Evolutionary conservation across 1,284 basidiomycete genomes (phyloP), one percentile per base, ranked within the genome.

Genomic region (Trichosporon inkin): DNA sequence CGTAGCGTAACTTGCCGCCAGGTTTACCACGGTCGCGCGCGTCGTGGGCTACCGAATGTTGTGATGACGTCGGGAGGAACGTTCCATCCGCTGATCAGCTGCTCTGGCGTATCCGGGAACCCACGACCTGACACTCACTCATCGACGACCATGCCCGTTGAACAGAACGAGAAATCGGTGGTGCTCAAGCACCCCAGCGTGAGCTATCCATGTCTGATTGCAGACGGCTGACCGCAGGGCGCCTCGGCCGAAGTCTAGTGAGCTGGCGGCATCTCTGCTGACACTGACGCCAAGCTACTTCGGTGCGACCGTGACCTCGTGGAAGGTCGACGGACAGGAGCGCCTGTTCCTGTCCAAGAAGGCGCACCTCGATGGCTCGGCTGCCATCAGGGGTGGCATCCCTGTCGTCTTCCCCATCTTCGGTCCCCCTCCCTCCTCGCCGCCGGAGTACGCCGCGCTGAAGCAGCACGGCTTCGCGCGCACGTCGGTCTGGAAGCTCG

Each of bases 371-470:
- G 89, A 92, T 69, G 88, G 88, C 1, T 83, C 84, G 57, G 85
- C 86, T 71, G 80, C 86, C 11, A 83, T 92, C 20, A 83, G 90
- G 57, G 90, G 90, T n/a, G 90, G 90, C 2, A 90, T 92, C 22
- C 90, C 89, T 6, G 68, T 91, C 47, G 86, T 89, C 35, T 92
- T 90, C 76, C 91, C 91, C 32, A 88, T 87, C 77, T 93, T 93
- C 71, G 91, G 91, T 2, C 80, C 88, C 1, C 89, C 91, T 34
- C 77, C 76, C 13, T 66, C 73, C 7, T 71, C 69, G 14, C 72
- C 75, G 2, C 65, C 71, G 32, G 78, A 78, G 62, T 90, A 94
- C 73, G 72, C 77, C n/a, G 84, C 84, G 40, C 81, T 95, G 7
- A 60, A 80, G 7, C 90, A 92, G 71, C 92, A 94, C 74, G 92